Conservation (phyloP, 1,139 yeast species). For the Lodderomyces jiufengensis region DNA sequence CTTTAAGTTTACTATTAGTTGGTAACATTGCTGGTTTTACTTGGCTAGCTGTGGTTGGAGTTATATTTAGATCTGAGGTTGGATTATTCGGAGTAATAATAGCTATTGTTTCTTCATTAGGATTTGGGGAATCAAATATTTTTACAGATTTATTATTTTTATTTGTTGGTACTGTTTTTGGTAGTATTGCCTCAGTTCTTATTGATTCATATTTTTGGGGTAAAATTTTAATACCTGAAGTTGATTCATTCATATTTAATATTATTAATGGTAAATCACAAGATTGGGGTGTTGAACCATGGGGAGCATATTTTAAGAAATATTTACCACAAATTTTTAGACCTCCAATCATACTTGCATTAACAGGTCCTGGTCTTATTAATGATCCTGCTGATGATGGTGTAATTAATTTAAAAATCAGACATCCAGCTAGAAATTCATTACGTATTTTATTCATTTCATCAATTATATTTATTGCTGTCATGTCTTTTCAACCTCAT, state of each 20-base stretch:
- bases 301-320: slow-evolving; percentile 55
- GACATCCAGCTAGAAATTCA: slow-evolving; percentile 36
- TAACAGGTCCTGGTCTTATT: slow-evolving; percentile 42
- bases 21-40: slow-evolving; percentile 56
- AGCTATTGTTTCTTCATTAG: slow-evolving; percentile 40
- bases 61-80: slow-evolving; percentile 72
- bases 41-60: slow-evolving; percentile 59
- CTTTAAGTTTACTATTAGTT: slow-evolving; percentile 47
- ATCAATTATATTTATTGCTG: slow-evolving; percentile 49
- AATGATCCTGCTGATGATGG: slow-evolving; percentile 35
- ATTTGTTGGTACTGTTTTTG: slow-evolving; percentile 52
- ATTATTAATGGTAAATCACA: slow-evolving; percentile 67
- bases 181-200: slow-evolving; percentile 43
- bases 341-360: slow-evolving; percentile 58
- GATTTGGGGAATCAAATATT: slow-evolving; percentile 45
- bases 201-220: slow-evolving; percentile 84
- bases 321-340: slow-evolving; percentile 49
- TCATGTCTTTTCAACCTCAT: slow-evolving; percentile 82
- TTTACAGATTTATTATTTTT: slow-evolving; percentile 29
- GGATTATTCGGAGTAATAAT: slow-evolving; percentile 50
- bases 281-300: slow-evolving; percentile 86
- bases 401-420: slow-evolving; percentile 22
- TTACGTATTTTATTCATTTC: slow-evolving; percentile 37
- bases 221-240: slow-evolving; percentile 58
- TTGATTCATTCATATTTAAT: slow-evolving; percentile 68